Conservation (phyloP, 2,329 filamentous ascomycete species). For the Colletotrichum echinochloae region DNA sequence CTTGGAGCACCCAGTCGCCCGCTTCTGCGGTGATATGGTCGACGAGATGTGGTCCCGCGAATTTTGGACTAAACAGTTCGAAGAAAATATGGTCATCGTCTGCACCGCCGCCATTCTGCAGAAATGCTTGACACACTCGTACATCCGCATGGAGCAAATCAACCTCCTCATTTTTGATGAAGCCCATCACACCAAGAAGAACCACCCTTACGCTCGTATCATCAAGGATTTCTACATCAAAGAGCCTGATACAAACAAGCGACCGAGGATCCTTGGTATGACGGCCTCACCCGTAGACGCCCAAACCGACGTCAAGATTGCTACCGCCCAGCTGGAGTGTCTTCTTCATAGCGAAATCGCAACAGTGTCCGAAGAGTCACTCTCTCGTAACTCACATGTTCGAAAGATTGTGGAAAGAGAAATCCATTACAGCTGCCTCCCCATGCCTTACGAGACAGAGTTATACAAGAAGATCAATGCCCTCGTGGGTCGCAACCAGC, state of each 20-base stretch:
- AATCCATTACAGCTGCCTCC: conserved; percentile 58
- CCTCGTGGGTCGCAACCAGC: conserved; percentile 54
- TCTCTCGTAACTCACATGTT: conserved; percentile 47
- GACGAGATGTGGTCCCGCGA: conserved; percentile 54
- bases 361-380: conserved; percentile 66
- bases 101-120: conserved; percentile 91
- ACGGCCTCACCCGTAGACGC: conserved; percentile 95
- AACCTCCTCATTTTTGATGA: conserved; percentile 96
- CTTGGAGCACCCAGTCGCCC: conserved; percentile 76
- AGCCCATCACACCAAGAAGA: conserved; percentile 95
- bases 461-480: conserved; percentile 70
- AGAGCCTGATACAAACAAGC: conserved; percentile 55
- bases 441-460: conserved; percentile 68
- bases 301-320: conserved; percentile 76
- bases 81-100: conserved; percentile 84
- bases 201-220: conserved; percentile 89
- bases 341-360: conserved; percentile 86
- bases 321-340: conserved; percentile 79
- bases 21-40: conserved; percentile 78
- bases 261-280: conserved; percentile 92
- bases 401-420: conserved; percentile 65
- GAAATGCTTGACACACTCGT: conserved; percentile 81
- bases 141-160: conserved; percentile 83
- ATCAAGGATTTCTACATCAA: conserved; percentile 86
- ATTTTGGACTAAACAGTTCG: conserved; percentile 65